Conservation (phyloP, 805 yeast genomes). For the Torulaspora gathmanii region DNA sequence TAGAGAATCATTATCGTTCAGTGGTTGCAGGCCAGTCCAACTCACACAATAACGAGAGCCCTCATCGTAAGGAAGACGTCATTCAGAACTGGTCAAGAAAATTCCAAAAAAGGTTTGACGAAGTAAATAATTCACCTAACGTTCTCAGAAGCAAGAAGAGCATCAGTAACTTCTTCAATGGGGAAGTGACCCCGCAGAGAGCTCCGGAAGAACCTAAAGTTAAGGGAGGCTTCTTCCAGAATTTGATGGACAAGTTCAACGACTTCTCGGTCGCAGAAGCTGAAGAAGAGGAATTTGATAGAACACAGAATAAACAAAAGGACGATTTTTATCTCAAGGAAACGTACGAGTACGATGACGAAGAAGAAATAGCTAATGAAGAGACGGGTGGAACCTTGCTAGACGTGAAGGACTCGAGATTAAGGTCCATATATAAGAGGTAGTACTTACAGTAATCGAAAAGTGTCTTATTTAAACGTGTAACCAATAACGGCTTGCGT, state of each 20-base stretch:
- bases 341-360: slow-evolving; percentile 29
- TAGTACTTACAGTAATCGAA: slow-evolving; percentile 5
- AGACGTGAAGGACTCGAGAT: slow-evolving; percentile 2
- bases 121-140: slow-evolving; percentile 23
- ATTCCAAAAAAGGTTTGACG: slow-evolving; percentile 19
- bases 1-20: slow-evolving; percentile 29
- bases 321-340: slow-evolving; percentile 26
- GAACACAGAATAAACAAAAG: slow-evolving; percentile 13
- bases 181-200: neutral
- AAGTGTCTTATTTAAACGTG: slow-evolving; percentile 43
- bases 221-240: slow-evolving; percentile 18
- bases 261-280: slow-evolving; percentile 33
- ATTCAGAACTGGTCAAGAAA: slow-evolving; percentile 14
- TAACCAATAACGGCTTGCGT: slow-evolving; percentile 92
- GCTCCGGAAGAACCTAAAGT: neutral
- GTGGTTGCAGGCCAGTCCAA: slow-evolving; percentile 4
- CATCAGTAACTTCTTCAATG: slow-evolving; percentile 23
- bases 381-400: slow-evolving; percentile 12
- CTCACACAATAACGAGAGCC: neutral
- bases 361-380: slow-evolving; percentile 14
- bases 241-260: slow-evolving; percentile 28
- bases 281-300: slow-evolving; percentile 31
- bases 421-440: slow-evolving; percentile 7
- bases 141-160: slow-evolving; percentile 22
- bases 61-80: slow-evolving; percentile 2